Base-by-base conservation (phyloP, 495 filamentous ascomycete species). In the Acidomyces sp. region DNA sequence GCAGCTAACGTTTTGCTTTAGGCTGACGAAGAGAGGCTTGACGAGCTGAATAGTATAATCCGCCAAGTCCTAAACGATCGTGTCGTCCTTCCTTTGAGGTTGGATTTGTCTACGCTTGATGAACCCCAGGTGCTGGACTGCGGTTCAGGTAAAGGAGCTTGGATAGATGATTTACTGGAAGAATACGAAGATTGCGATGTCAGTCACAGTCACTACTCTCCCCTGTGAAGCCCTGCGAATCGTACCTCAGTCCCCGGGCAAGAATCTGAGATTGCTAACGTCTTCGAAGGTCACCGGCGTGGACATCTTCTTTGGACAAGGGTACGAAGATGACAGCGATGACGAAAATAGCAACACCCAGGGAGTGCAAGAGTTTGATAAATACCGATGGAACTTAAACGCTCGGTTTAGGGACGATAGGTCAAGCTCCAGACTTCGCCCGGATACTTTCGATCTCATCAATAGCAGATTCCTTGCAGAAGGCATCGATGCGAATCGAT, bases 381-480 rank as follows among this genome's bases (percentile, higher is more conserved):
- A 28, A 23, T 34, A 47, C 25, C 34, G 37, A 29, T 41, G 44
- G 37, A 41, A 41, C 28, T 46, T 64, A 4, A 64, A 64, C 20
- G 48, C 48, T 6, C 32, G 30, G 3, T 52, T 52, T 27, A 24
- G 37, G 23, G 37, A 51, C 13, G 36, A 46, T 11, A 39, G 53
- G 6, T 48, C 43, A 25, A 23, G 18, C 6, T 19, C 49, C 34
- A 20, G 43, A 43, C 39, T 54, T 53, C 44, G 37, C 49, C 26
- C 61, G 70, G 19, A 81, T 83, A 45, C 65, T 41, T 97, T 93
- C 68, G 84, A 95, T 52, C 70, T 97, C 37, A 77, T 97, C 39
- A 82, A 97, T 52, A 94, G 85, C 39, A 69, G 79, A 48, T 70
- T 88, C 59, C 75, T 95, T 48, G 70, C 74, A 21, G 64, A 75